Percentiles rank a stretch among this genome's conserved stretches.
Conservation (phyloP, 306 rosid genomes). For the Vigna nakashimae region DNA sequence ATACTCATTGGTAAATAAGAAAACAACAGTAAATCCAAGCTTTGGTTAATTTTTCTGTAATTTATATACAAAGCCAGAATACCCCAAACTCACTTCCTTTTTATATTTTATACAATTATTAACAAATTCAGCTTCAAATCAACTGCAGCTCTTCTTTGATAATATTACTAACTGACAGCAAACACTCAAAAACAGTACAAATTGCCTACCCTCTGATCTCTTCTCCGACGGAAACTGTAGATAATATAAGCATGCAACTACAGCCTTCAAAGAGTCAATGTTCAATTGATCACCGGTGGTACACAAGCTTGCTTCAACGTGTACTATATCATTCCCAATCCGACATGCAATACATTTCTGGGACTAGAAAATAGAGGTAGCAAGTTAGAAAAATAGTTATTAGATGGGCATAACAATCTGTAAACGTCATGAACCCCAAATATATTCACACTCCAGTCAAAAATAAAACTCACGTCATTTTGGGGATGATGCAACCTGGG, state of each 20-base stretch:
- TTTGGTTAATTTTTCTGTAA: not conserved
- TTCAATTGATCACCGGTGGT: conserved; percentile 55
- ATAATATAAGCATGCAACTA: conserved; percentile 83
- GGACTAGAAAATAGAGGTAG: conserved; percentile 40
- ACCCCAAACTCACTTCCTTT: not conserved
- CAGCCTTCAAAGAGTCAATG: conserved; percentile 72
- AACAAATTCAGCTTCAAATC: conserved; percentile 35
- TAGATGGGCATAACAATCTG: conserved; percentile 24
- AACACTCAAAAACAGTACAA: conserved; percentile 18
- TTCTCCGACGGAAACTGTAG: conserved; percentile 72
- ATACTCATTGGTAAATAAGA: conserved; percentile 2
- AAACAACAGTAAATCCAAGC: not conserved
- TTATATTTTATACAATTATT: not conserved
- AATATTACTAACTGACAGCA: conserved; percentile 12
- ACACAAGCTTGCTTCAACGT: conserved; percentile 51
- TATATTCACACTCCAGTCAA: conserved; percentile 34
- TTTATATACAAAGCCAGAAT: conserved; percentile 19
- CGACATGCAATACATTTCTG: conserved; percentile 66
- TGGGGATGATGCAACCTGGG: conserved; percentile 48
- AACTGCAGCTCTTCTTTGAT: conserved; percentile 22
- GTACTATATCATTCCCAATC: conserved; percentile 67
- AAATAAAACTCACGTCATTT: conserved; percentile 68
- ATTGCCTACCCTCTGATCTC: conserved; percentile 81
- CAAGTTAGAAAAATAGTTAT: conserved; percentile 48
- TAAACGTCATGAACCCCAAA: conserved; percentile 31